Conservation (phyloP, 2,329 filamentous ascomycete genomes). For the Cercospora janseana region DNA sequence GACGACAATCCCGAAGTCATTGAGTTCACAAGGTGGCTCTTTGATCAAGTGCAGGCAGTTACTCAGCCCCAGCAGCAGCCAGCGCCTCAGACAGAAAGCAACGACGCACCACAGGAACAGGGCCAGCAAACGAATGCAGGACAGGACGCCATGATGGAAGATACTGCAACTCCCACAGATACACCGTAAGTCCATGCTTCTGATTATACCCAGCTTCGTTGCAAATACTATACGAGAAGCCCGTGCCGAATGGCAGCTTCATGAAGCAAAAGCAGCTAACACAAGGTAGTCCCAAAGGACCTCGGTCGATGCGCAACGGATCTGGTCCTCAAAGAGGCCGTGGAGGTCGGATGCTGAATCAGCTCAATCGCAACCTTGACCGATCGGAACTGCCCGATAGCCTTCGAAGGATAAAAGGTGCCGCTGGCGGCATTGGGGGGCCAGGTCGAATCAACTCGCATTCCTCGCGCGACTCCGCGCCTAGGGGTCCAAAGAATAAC, state of each 20-base stretch:
- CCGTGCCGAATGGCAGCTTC: not conserved
- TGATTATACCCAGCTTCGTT: slow-evolving; percentile 1
- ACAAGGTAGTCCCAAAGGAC: slow-evolving; percentile 75
- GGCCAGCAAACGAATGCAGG: slow-evolving; percentile 14
- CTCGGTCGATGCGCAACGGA: slow-evolving; percentile 87
- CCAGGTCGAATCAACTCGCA: slow-evolving; percentile 81
- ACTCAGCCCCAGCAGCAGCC: slow-evolving; percentile 45
- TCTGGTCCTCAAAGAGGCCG: slow-evolving; percentile 54
- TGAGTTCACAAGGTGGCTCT: slow-evolving; percentile 91
- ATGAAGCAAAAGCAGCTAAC: slow-evolving; percentile 18
- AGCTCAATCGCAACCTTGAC: slow-evolving; percentile 71
- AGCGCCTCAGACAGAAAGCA: slow-evolving; percentile 16
- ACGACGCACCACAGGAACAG: not conserved
- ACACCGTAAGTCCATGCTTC: slow-evolving; percentile 42
- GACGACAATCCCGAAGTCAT: slow-evolving; percentile 79
- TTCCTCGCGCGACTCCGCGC: slow-evolving; percentile 60
- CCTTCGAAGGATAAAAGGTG: slow-evolving; percentile 73
- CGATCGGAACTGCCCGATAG: slow-evolving; percentile 64
- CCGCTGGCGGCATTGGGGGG: slow-evolving; percentile 54
- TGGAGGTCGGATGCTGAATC: slow-evolving; percentile 79
- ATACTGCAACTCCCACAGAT: slow-evolving; percentile 45
- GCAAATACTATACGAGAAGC: not conserved
- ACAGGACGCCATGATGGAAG: slow-evolving; percentile 72
- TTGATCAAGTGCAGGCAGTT: slow-evolving; percentile 73
- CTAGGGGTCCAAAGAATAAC: slow-evolving; percentile 60